Evolutionary conservation across 805 yeast genomes (phyloP).

Genomic region (Groenewaldozyma tartarivorans): DNA sequence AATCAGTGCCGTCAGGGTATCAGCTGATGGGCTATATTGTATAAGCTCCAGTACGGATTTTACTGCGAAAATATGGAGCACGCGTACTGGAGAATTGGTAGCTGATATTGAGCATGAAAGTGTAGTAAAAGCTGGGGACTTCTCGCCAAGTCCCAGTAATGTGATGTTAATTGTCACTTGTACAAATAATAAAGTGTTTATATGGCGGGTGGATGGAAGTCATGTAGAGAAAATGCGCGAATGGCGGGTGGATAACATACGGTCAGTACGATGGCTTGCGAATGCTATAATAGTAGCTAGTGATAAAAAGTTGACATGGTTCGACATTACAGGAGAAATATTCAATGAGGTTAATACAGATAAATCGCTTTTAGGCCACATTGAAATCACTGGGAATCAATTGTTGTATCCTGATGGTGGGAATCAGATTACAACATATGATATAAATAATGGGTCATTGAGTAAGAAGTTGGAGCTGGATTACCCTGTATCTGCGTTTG

Average conservation of each 20-base stretch:
- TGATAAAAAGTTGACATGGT: conserved; percentile 21
- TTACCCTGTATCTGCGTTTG: conserved; percentile 21
- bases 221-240: conserved; percentile 5
- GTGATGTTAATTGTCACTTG: conserved; percentile 16
- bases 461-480: conserved; percentile 15
- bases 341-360: background rate
- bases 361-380: conserved; percentile 15
- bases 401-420: conserved; percentile 20
- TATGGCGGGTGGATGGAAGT: conserved; percentile 17
- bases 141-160: conserved; percentile 5
- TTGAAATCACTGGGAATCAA: conserved; percentile 16
- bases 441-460: conserved; percentile 12
- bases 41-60: conserved; percentile 28
- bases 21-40: conserved; percentile 15
- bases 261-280: conserved; percentile 19
- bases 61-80: conserved; percentile 21
- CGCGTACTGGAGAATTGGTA: conserved; percentile 14
- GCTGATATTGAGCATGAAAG: conserved; percentile 16
- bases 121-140: conserved; percentile 19
- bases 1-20: conserved; percentile 24
- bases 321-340: conserved; percentile 18
- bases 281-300: conserved; percentile 17
- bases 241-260: conserved; percentile 18
- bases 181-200: conserved; percentile 20
- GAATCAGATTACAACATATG: conserved; percentile 14